phyloP scores from a whole-genome alignment of 2,329 filamentous ascomycete species.

The Coniochaeta ligniaria region DNA sequence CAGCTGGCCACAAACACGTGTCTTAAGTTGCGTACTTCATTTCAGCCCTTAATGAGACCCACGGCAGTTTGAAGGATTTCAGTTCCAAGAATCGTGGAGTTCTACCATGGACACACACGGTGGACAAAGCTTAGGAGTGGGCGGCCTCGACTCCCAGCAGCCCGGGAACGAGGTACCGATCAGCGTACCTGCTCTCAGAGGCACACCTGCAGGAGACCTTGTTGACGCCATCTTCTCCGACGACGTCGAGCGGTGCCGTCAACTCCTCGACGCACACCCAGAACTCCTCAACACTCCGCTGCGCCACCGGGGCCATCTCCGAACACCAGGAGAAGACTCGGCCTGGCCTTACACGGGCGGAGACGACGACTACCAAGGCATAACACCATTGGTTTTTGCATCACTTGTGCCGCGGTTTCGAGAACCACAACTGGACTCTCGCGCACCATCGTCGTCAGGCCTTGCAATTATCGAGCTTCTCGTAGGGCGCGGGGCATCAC shows the following conservation, averaged over 20 bases:
- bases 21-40: background rate
- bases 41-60: background rate
- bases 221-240: background rate
- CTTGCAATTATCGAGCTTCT: background rate
- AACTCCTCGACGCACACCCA: background rate
- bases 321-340: background rate
- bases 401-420: background rate
- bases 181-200: background rate
- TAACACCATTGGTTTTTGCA: background rate
- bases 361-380: background rate
- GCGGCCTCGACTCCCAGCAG: background rate
- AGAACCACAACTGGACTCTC: background rate
- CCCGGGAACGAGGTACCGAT: background rate
- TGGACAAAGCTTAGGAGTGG: background rate
- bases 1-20: background rate
- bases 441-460: background rate
- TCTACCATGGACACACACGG: background rate
- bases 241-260: background rate
- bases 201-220: background rate
- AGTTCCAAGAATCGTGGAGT: background rate
- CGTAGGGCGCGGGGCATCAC: background rate
- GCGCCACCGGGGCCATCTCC: background rate
- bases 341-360: background rate
- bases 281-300: background rate
- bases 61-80: background rate